Evolutionary conservation across 768 basidiomycete species (phyloP).

Genomic region (Russula sp.): DNA sequence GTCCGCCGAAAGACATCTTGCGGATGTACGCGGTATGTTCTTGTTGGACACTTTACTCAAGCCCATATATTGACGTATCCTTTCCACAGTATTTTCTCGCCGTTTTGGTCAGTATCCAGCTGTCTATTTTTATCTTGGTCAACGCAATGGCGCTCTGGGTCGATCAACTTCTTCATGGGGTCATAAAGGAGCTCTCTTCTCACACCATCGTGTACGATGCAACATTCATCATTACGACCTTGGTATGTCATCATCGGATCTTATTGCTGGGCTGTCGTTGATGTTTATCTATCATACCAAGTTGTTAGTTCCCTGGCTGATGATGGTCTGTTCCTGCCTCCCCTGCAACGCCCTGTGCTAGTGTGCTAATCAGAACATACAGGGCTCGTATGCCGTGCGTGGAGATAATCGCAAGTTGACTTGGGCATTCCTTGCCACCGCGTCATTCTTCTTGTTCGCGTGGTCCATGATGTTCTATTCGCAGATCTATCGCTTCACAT

Average conservation of each 20-base stretch:
- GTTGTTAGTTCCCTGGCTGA: constrained; percentile 53
- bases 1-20: constrained; percentile 50
- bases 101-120: constrained; percentile 51
- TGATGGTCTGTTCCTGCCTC: constrained; percentile 39
- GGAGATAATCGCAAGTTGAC: constrained; percentile 46
- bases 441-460: constrained; percentile 37
- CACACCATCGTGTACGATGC: constrained; percentile 46
- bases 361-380: background rate
- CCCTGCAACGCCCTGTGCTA: background rate
- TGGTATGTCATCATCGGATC: constrained; percentile 38
- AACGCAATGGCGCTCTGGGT: constrained; percentile 55
- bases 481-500: constrained; percentile 35
- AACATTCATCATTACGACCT: constrained; percentile 44
- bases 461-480: constrained; percentile 35
- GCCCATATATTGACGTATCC: background rate
- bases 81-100: constrained; percentile 52
- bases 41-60: constrained; percentile 20
- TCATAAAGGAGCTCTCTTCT: constrained; percentile 43
- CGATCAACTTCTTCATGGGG: constrained; percentile 50
- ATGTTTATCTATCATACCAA: constrained; percentile 28
- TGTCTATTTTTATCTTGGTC: constrained; percentile 52
- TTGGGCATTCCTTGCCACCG: constrained; percentile 44
- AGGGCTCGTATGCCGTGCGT: constrained; percentile 57
- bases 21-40: constrained; percentile 48
- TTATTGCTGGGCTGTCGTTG: background rate